Evolutionary conservation across 1,284 basidiomycete species (phyloP), one percentile per base, ranked within the genome.

Genomic region (Ustilago sp.): DNA sequence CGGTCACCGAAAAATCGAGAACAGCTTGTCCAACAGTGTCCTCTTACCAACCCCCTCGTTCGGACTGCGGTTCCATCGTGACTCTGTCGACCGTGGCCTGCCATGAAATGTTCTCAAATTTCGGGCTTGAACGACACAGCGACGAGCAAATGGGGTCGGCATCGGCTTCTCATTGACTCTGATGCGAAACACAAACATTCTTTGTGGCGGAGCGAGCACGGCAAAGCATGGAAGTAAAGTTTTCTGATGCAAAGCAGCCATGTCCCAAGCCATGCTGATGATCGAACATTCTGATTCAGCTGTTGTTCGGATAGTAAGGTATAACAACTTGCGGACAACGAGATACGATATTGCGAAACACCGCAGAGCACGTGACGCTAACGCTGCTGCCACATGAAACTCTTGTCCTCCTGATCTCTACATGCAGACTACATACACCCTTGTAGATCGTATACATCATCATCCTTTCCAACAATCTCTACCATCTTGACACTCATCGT

Each of bases 181-280:
- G 11, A 41, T 43, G 45, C 55, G 56, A 58, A 19, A 58, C 56
- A 47, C 56, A 58, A 47, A 45, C 56, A 58, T 58, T 58, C 56
- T 34, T 11, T 58, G 56, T 43, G 35, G 28, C 41, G 23, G 47
- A 58, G 17, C 43, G 54, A 43, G 38, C 36, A n/a, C 34, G 36
- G 36, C 13, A 34, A 54, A 23, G 28, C 55, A 57, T 32, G 39
- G 39, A 43, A 43, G 39, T 12, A 54, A 54, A 17, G 34, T 35
- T 28, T n/a, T 23, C 19, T 23, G 34, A 34, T 34, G 51, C 51
- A 32, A 28, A 32, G 51, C 31, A 34, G 51, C 51, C 51, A 53
- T 53, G 51, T 53, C 19, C 23, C 51, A 53, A 53, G 34, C 51
- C 47, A 48, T 48, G 19, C 47, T 8, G 47, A 48, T 48, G 47